Conservation (phyloP, 192 early-diverging fungal species). For the Haplosporangium gracile region DNA sequence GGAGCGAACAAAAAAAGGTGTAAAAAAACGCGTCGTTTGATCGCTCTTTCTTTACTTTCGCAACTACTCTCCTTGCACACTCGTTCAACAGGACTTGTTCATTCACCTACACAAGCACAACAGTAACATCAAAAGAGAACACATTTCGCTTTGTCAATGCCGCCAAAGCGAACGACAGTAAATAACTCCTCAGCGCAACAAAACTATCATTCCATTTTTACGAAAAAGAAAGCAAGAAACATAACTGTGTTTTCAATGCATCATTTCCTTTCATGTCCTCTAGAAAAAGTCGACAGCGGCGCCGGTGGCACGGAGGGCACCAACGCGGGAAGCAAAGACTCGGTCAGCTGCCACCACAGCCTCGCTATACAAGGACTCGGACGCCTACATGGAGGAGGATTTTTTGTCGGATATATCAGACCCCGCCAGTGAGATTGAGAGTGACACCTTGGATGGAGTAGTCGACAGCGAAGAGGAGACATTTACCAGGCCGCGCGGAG, state of each 20-base stretch:
- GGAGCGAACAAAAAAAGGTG: not conserved
- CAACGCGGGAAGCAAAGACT: conserved; percentile 32
- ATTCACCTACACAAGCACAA: not conserved
- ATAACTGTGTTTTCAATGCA: not conserved
- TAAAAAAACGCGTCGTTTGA: not conserved
- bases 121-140: not conserved
- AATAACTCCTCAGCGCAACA: not conserved
- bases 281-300: conserved; percentile 17
- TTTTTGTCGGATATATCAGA: conserved; percentile 20
- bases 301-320: conserved; percentile 22
- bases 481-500: not conserved
- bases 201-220: not conserved
- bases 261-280: not conserved
- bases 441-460: not conserved
- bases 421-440: conserved; percentile 32
- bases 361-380: conserved; percentile 47
- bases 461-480: not conserved
- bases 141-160: conserved; percentile 13
- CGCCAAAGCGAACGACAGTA: conserved; percentile 41
- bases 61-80: not conserved
- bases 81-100: not conserved
- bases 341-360: conserved; percentile 42
- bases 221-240: too few relatives aligned
- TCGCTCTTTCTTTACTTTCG: not conserved
- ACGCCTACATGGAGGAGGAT: conserved; percentile 4